Percentiles rank a stretch among this genome's conserved stretches.
Conservation (phyloP, 1,284 basidiomycete species). For the Gomphus sp. region DNA sequence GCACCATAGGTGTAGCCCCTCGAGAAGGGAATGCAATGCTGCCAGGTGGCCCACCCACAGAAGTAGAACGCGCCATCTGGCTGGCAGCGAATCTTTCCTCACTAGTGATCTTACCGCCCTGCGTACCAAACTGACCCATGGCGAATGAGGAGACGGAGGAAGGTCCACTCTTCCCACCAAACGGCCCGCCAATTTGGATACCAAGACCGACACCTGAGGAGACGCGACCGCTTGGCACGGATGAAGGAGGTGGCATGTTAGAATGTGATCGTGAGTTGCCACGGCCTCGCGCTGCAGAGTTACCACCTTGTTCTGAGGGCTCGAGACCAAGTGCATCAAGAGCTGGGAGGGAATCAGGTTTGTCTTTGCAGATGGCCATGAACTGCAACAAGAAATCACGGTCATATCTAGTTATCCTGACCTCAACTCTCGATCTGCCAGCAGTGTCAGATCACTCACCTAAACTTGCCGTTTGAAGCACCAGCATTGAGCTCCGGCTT, state of each 20-base stretch:
- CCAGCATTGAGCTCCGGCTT: slow-evolving; percentile 79
- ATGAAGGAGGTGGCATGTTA: slow-evolving; percentile 28
- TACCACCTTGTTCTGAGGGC: slow-evolving; percentile 47
- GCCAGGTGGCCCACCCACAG: slow-evolving; percentile 27
- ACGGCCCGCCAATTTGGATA: slow-evolving; percentile 29
- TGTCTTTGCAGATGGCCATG: slow-evolving; percentile 92
- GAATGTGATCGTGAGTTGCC: slow-evolving; percentile 48
- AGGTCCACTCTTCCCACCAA: slow-evolving; percentile 34
- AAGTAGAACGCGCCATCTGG: slow-evolving; percentile 18
- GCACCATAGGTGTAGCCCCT: slow-evolving; percentile 52
- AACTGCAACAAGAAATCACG: slow-evolving; percentile 98
- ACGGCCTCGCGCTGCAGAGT: slow-evolving; percentile 48
- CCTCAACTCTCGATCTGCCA: background rate
- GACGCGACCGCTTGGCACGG: slow-evolving; percentile 30
- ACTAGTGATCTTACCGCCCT: slow-evolving; percentile 50
- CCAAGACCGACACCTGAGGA: slow-evolving; percentile 40
- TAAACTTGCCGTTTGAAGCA: slow-evolving; percentile 84
- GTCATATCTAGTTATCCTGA: slow-evolving; percentile 62
- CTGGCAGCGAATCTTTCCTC: slow-evolving; percentile 61
- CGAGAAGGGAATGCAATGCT: slow-evolving; percentile 33
- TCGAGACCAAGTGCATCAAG: slow-evolving; percentile 91
- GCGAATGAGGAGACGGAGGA: slow-evolving; percentile 13
- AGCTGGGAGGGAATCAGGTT: slow-evolving; percentile 83
- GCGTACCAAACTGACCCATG: slow-evolving; percentile 71
- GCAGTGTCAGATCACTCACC: slow-evolving; percentile 31